phyloP scores from a whole-genome alignment of 768 basidiomycete species.

The Russula abietina region DNA sequence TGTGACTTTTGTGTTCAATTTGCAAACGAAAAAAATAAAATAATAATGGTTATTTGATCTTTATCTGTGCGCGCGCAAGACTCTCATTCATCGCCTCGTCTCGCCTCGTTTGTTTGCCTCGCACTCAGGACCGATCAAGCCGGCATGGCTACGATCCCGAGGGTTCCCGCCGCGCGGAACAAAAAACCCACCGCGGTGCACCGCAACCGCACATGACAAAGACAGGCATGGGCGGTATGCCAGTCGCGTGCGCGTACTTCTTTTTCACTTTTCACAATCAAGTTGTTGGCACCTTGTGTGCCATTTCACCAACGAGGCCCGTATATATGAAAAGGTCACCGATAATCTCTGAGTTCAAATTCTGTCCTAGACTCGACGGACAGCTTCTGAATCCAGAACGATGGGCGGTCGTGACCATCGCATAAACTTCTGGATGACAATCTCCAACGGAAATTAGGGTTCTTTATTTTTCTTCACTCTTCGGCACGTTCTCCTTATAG shows the following conservation, averaged over 20 bases:
- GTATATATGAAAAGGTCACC: not conserved
- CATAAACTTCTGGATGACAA: not conserved
- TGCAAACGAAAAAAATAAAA: not conserved
- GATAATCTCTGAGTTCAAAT: slow-evolving; percentile 7
- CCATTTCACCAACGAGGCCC: slow-evolving; percentile 12
- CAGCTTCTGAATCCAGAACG: not conserved
- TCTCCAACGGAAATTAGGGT: not conserved
- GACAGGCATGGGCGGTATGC: too few relatives aligned
- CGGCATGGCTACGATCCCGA: slow-evolving; percentile 3
- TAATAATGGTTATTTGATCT: too few relatives aligned
- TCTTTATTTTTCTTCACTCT: not conserved
- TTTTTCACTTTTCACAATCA: not conserved
- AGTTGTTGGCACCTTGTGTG: not conserved
- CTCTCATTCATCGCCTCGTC: too few relatives aligned
- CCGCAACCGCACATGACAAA: not conserved
- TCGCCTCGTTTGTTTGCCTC: not conserved
- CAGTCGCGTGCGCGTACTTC: not conserved
- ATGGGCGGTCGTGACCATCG: not conserved
- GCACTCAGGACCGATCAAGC: slow-evolving; percentile 12
- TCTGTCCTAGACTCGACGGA: not conserved
- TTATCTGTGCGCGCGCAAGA: too few relatives aligned
- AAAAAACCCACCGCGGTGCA: not conserved
- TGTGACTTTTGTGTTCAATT: not conserved
- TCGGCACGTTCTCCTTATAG: not conserved
- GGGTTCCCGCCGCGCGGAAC: not conserved